Conservation (phyloP, 768 basidiomycete genomes). For the Dacryopinax primogenitus region DNA sequence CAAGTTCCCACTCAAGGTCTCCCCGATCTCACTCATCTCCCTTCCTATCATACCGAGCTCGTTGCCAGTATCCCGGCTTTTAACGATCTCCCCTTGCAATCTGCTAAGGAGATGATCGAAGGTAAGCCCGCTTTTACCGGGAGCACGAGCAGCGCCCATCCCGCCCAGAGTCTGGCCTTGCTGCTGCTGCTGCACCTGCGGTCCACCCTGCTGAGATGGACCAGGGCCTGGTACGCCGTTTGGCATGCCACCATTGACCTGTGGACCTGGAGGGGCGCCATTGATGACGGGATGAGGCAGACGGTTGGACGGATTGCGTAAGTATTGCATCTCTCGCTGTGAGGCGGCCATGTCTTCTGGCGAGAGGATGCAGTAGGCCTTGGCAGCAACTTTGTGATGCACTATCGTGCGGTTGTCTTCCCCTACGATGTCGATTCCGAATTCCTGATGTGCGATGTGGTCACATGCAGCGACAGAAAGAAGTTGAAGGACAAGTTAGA, state of each 20-base stretch:
- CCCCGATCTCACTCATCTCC: conserved; percentile 81
- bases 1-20: conserved; percentile 71
- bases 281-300: conserved; percentile 30
- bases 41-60: conserved; percentile 67
- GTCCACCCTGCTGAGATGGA: conserved; percentile 15
- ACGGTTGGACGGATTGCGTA: conserved; percentile 1
- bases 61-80: conserved; percentile 82
- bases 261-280: conserved; percentile 51
- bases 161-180: conserved; percentile 42
- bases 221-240: conserved; percentile 19
- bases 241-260: conserved; percentile 34
- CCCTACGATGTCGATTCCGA: conserved; percentile 96
- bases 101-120: conserved; percentile 86
- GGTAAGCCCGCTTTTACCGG: conserved; percentile 65
- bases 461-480: too few species aligned
- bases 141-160: conserved; percentile 58
- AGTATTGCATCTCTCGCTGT: conserved; percentile 16
- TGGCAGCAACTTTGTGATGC: conserved; percentile 96
- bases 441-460: conserved; percentile 85
- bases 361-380: conserved; percentile 75
- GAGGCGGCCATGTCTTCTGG: conserved; percentile 55
- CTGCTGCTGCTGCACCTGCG: conserved; percentile 34
- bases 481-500: too few species aligned
- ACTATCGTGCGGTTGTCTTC: conserved; percentile 97
- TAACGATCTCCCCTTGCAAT: conserved; percentile 86